phyloP scores from a whole-genome alignment of 768 basidiomycete species.

The Cyclocybe cylindracea region DNA sequence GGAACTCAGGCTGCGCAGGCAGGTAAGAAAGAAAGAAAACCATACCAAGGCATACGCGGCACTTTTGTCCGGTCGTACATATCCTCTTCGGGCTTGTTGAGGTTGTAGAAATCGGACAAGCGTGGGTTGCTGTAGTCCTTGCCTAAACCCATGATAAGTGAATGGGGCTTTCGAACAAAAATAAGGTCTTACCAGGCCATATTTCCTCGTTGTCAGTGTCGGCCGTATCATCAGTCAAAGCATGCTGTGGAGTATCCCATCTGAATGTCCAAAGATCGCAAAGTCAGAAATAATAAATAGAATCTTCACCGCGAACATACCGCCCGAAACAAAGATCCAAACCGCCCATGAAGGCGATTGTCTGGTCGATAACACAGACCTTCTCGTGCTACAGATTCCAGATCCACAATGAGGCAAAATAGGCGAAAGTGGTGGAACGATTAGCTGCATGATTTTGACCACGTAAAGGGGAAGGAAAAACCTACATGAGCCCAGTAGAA shows the following conservation, averaged over 20 bases:
- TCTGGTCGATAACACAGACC: constrained; percentile 94
- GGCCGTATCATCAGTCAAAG: constrained; percentile 81
- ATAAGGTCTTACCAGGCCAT: constrained; percentile 71
- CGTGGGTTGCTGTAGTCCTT: constrained; percentile 96
- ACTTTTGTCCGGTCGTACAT: constrained; percentile 91
- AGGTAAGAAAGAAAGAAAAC: neutral
- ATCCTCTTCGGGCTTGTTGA: constrained; percentile 91
- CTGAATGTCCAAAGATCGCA: constrained; percentile 32
- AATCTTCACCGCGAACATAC: constrained; percentile 26
- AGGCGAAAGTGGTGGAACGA: neutral
- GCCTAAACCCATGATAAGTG: constrained; percentile 43
- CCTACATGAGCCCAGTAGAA: constrained; percentile 98
- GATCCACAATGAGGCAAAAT: neutral
- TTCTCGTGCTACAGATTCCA: constrained; percentile 80
- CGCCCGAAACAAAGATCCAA: constrained; percentile 93
- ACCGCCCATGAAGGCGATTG: constrained; percentile 98
- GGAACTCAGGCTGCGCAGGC: neutral
- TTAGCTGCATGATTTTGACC: constrained; percentile 4
- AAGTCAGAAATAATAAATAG: neutral
- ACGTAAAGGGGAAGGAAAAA: constrained; percentile 6
- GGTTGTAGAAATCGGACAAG: constrained; percentile 78
- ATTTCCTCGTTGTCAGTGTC: constrained; percentile 65
- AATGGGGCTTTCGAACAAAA: neutral
- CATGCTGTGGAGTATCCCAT: constrained; percentile 97
- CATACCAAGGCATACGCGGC: constrained; percentile 95